phyloP scores from a whole-genome alignment of 2,329 filamentous ascomycete species.

The Dactylellina sp. region DNA sequence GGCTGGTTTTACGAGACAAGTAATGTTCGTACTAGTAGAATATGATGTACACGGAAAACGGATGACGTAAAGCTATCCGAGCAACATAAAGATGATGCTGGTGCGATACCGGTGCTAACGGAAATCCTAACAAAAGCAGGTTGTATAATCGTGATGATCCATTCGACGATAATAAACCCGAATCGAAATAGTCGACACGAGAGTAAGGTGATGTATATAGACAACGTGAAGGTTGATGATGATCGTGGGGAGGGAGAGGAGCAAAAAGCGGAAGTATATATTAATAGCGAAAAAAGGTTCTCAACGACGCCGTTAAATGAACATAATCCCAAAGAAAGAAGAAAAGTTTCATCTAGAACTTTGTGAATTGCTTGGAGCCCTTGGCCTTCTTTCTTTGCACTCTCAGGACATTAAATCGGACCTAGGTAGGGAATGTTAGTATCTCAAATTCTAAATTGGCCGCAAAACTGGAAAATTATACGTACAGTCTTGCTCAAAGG shows the following conservation, averaged over 20 bases:
- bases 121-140: conserved; percentile 2
- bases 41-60: conserved; percentile 40
- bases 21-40: conserved; percentile 32
- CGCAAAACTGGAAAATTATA: conserved; percentile 61
- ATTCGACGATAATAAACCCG: conserved; percentile 30
- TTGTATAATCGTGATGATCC: conserved; percentile 23
- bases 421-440: conserved; percentile 67
- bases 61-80: conserved; percentile 17
- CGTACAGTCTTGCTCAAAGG: conserved; percentile 99
- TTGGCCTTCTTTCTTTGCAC: conserved; percentile 98
- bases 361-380: conserved; percentile 96
- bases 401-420: conserved; percentile 99
- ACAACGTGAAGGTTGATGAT: conserved; percentile 16
- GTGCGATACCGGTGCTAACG: conserved; percentile 8
- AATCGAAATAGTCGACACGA: conserved; percentile 40
- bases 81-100: not conserved
- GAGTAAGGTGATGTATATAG: conserved; percentile 29
- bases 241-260: not conserved
- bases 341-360: conserved; percentile 78
- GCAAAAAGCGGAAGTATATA: conserved; percentile 46
- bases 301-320: conserved; percentile 57
- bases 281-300: conserved; percentile 54
- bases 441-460: not conserved
- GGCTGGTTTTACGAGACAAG: too few species aligned
- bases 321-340: conserved; percentile 55